phyloP scores from a whole-genome alignment of 768 basidiomycete species.

The Auriculariales sp. region DNA sequence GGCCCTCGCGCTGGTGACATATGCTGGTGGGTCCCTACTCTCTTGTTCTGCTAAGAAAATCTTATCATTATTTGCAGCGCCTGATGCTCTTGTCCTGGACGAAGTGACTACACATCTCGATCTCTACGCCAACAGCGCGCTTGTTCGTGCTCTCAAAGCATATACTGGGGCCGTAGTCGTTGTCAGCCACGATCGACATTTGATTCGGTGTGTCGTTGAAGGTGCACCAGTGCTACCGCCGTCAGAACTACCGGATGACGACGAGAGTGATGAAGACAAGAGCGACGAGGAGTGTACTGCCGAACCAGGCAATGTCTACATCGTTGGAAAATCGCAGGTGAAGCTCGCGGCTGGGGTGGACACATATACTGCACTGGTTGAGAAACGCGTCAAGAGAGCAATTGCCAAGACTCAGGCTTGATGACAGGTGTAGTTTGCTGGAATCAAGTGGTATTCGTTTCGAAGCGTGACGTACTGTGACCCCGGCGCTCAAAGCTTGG shows the following conservation, averaged over 20 bases:
- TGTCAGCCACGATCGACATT: conserved; percentile 48
- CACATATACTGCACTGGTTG: conserved; percentile 17
- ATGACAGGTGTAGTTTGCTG: no score
- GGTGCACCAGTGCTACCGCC: background rate
- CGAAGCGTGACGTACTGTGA: no score
- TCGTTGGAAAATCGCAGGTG: conserved; percentile 14
- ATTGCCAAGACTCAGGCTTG: background rate
- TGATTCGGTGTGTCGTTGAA: conserved; percentile 11
- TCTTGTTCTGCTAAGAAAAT: background rate
- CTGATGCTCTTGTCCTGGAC: conserved; percentile 34
- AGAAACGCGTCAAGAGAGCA: conserved; percentile 11
- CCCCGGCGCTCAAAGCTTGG: no score
- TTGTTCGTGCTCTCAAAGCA: conserved; percentile 33
- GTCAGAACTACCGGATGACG: conserved; percentile 9
- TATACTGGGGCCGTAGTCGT: conserved; percentile 44
- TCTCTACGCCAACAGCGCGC: conserved; percentile 38
- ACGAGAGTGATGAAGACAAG: conserved; percentile 11
- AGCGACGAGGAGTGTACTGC: conserved; percentile 10
- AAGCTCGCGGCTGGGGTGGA: conserved; percentile 15
- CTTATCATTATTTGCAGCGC: conserved; percentile 13
- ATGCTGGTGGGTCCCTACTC: conserved; percentile 15
- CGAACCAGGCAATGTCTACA: conserved; percentile 5
- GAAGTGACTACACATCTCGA: conserved; percentile 64
- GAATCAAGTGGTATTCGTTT: no score
- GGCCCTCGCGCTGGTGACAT: conserved; percentile 41